Conservation (phyloP, 1,284 basidiomycete genomes). For the Fomes fomentarius region DNA sequence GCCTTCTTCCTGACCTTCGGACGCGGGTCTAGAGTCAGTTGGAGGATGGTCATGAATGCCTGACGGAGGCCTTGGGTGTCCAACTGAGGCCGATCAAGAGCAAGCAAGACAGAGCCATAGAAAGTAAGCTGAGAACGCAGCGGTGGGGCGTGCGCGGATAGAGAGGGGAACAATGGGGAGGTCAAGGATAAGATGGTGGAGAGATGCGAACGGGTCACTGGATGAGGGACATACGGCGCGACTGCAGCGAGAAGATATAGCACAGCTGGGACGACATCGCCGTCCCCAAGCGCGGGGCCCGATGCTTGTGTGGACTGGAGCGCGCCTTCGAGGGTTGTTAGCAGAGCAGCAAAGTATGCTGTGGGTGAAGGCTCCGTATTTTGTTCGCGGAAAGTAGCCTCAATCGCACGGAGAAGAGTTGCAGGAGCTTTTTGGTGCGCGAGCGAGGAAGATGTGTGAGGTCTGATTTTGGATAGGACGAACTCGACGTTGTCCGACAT, state of each 20-base stretch:
- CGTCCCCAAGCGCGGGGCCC: constrained; percentile 66
- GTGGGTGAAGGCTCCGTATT: constrained; percentile 72
- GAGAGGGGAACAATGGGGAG: constrained; percentile 73
- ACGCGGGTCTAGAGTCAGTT: constrained; percentile 83
- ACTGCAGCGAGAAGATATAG: constrained; percentile 89
- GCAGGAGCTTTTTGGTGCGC: constrained; percentile 92
- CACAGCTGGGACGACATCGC: constrained; percentile 84
- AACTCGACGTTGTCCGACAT: constrained; percentile 47
- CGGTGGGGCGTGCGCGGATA: constrained; percentile 68
- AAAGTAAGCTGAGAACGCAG: constrained; percentile 78
- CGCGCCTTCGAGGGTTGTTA: constrained; percentile 79
- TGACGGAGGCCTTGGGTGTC: constrained; percentile 73
- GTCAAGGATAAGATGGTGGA: constrained; percentile 69
- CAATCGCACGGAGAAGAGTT: constrained; percentile 86
- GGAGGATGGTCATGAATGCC: constrained; percentile 78
- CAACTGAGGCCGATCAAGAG: constrained; percentile 74
- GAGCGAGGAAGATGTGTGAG: constrained; percentile 82
- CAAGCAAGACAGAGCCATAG: constrained; percentile 66
- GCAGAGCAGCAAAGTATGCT: constrained; percentile 87
- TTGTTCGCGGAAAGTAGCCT: constrained; percentile 86
- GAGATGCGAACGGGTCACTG: constrained; percentile 72
- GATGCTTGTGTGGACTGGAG: constrained; percentile 57
- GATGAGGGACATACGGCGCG: constrained; percentile 75
- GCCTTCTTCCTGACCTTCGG: constrained; percentile 95
- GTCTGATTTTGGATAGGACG: constrained; percentile 85